Conservation (phyloP, 441 rosid species). For the Arabidopsis hybrid region DNA sequence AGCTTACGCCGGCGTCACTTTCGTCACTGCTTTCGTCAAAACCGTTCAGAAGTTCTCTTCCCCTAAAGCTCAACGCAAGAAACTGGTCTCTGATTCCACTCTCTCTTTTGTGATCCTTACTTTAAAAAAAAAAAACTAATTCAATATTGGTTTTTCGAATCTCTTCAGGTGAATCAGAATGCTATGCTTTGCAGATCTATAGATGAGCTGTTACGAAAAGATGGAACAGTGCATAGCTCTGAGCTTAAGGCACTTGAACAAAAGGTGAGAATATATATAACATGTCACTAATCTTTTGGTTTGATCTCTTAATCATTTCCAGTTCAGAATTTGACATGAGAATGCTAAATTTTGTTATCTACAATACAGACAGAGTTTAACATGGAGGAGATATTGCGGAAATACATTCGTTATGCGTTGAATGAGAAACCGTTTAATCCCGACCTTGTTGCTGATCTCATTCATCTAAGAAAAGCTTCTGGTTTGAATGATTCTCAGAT, state of each 20-base stretch:
- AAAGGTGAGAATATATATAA: slow-evolving; percentile 58
- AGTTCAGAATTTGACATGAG: background rate
- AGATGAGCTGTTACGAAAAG: slow-evolving; percentile 74
- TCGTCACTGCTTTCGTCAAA: slow-evolving; percentile 81
- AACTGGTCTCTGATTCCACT: slow-evolving; percentile 58
- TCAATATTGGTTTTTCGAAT: background rate
- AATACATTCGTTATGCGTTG: slow-evolving; percentile 86
- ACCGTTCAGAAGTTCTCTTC: slow-evolving; percentile 79
- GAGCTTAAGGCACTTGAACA: slow-evolving; percentile 61
- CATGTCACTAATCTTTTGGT: background rate
- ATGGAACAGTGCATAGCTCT: slow-evolving; percentile 55
- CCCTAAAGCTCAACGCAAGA: slow-evolving; percentile 71
- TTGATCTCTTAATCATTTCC: background rate
- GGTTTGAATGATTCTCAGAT: slow-evolving; percentile 71
- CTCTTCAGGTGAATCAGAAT: slow-evolving; percentile 77
- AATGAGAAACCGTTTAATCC: slow-evolving; percentile 94
- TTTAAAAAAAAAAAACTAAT: slow-evolving; percentile 1
- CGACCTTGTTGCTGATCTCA: slow-evolving; percentile 64
- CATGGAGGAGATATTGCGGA: slow-evolving; percentile 87
- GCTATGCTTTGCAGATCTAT: slow-evolving; percentile 78
- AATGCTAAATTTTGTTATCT: slow-evolving; percentile 3
- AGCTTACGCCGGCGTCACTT: slow-evolving; percentile 76
- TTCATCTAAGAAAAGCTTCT: slow-evolving; percentile 78
- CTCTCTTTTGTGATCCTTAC: background rate
- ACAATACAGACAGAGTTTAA: slow-evolving; percentile 87